Evolutionary conservation across 768 basidiomycete genomes (phyloP), one percentile per base, ranked within the genome.

Genomic region (Megacollybia marginata): DNA sequence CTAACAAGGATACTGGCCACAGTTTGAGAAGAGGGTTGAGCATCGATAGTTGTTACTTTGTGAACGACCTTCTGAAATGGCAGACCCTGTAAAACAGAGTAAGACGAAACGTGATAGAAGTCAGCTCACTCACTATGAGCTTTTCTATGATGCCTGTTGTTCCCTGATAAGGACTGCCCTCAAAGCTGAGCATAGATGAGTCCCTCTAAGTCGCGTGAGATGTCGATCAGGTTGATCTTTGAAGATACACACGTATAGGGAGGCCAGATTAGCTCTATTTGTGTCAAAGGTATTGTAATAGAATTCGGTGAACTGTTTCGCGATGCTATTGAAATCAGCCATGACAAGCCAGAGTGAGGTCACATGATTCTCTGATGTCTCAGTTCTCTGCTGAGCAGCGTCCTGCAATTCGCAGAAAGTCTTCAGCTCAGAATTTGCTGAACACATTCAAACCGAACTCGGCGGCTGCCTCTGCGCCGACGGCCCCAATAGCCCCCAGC

Each of bases 61-160:
- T 97, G 95, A 58, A 68, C 66, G 45, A 97, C 90, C 55, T 78
- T 83, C 40, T 60, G n/a, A 73, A 97, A 97, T 9, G 92, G 89
- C 45, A 97, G 74, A 34, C 56, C 55, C 92, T 89, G 59, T 38
- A 9, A 13, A 32, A 28, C 15, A 35, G 28, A 34, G 16, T 7
- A 11, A 42, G 23, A 44, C 11, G 43, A 13, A 9, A 11, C 44
- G 12, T 15, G 44, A 4, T 19, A 23, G 34, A 18, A 28, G 23
- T 28, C 23, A 28, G 23, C 6, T 2, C 23, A 44, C 69, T 53
- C 61, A 93, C 93, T 34, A 65, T 70, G 42, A 97, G 72, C 66
- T 97, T 94, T 60, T 85, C 80, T 15, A 72, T 55, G 64, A 95
- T 92, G 16, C 55, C 59, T 0, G 9, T 5, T 1, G 54, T 63